Conservation (phyloP, 257 asterid genomes). For the Avicennia marina region DNA sequence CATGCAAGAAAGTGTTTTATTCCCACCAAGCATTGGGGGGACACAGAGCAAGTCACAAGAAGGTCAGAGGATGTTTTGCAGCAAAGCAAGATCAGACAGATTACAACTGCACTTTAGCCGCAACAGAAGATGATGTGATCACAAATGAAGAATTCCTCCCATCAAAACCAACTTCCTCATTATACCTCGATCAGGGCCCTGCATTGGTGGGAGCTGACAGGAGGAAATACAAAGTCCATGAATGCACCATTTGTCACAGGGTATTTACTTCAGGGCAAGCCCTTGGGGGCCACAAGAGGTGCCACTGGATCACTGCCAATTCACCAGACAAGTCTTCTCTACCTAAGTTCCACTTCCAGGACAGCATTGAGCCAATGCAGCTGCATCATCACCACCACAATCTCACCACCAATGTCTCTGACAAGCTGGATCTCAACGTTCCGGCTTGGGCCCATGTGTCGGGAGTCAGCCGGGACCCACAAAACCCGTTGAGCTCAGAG, state of each 20-base stretch:
- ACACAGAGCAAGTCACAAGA: slow-evolving; percentile 92
- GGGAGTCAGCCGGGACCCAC: slow-evolving; percentile 46
- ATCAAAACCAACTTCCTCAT: no score
- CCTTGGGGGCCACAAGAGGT: slow-evolving; percentile 89
- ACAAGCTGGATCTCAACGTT: slow-evolving; percentile 68
- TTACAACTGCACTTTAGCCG: background rate
- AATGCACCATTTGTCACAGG: slow-evolving; percentile 82
- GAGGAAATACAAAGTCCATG: slow-evolving; percentile 69
- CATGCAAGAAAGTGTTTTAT: slow-evolving; percentile 86
- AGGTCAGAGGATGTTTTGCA: slow-evolving; percentile 85
- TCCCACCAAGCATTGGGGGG: slow-evolving; percentile 97
- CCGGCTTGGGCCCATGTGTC: slow-evolving; percentile 62
- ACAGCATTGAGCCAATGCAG: no score
- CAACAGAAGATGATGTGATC: no score
- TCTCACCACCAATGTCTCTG: background rate
- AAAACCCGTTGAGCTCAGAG: slow-evolving; percentile 57
- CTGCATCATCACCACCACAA: background rate
- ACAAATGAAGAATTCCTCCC: no score
- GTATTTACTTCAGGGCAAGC: slow-evolving; percentile 87
- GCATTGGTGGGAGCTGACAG: slow-evolving; percentile 35
- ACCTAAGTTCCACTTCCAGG: slow-evolving; percentile 37
- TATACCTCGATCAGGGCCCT: slow-evolving; percentile 5
- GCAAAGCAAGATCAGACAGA: slow-evolving; percentile 55
- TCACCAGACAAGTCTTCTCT: slow-evolving; percentile 37
- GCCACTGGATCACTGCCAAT: slow-evolving; percentile 86